Evolutionary conservation across 441 rosid genomes (phyloP).

Genomic region (Eruca vesicaria): DNA sequence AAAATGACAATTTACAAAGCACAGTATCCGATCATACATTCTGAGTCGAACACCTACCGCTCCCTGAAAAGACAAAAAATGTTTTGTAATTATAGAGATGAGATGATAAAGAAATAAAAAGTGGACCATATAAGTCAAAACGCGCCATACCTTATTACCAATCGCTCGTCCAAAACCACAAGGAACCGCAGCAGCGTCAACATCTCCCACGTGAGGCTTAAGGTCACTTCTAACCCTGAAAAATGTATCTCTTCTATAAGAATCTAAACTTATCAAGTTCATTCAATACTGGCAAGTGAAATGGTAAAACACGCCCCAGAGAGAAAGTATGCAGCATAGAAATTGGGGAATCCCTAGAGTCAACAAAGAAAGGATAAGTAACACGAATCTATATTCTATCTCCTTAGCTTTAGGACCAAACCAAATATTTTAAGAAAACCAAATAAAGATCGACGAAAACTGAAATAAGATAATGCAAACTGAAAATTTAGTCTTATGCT

Average conservation of each 20-base stretch:
- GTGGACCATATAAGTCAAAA: not conserved
- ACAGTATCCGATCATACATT: constrained; percentile 64
- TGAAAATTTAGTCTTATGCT: constrained; percentile 15
- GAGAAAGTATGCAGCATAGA: not conserved
- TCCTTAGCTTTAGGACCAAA: not conserved
- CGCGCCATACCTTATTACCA: constrained; percentile 65
- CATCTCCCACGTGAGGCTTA: constrained; percentile 62
- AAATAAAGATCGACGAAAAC: not conserved
- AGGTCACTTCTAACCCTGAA: constrained; percentile 63
- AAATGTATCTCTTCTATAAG: constrained; percentile 21
- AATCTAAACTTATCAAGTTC: constrained; percentile 29
- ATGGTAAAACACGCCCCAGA: not conserved
- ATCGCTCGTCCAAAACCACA: constrained; percentile 81
- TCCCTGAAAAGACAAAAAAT: constrained; percentile 44
- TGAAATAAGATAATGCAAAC: not conserved
- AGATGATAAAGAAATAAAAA: not conserved
- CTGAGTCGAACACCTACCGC: constrained; percentile 72
- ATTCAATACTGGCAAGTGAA: not conserved
- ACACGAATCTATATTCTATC: not conserved
- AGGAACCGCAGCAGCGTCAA: constrained; percentile 76
- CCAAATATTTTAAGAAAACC: not conserved
- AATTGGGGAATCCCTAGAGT: not conserved
- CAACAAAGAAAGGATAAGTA: constrained; percentile 5
- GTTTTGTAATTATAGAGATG: not conserved
- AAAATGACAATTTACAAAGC: constrained; percentile 80